Percentiles rank a stretch among this genome's conserved stretches.
Conservation (phyloP, 495 filamentous ascomycete species). For the Ascobolus immersus region DNA sequence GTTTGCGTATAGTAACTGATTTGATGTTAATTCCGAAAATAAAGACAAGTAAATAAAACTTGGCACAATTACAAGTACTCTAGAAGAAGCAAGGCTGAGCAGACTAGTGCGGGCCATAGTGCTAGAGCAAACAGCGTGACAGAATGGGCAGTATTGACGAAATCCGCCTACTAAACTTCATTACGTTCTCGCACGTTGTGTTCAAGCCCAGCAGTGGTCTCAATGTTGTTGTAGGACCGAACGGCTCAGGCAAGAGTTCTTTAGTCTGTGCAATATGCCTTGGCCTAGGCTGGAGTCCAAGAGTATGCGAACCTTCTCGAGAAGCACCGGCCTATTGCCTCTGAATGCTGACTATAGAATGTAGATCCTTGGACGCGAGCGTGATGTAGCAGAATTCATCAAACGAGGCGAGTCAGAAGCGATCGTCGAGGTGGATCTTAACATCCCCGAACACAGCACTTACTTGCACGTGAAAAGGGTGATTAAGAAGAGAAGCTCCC, state of each 20-base stretch:
- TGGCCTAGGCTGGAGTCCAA: slow-evolving; percentile 60
- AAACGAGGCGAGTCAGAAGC: slow-evolving; percentile 66
- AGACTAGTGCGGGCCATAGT: too few species aligned
- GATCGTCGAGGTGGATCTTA: slow-evolving; percentile 71
- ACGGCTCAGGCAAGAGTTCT: slow-evolving; percentile 93
- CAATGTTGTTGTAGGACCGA: slow-evolving; percentile 97
- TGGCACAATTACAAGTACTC: too few species aligned
- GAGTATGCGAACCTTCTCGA: slow-evolving; percentile 16
- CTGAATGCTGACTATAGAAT: slow-evolving; percentile 4
- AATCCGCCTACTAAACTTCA: slow-evolving; percentile 48
- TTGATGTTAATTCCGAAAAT: too few species aligned
- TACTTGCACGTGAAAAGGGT: slow-evolving; percentile 52
- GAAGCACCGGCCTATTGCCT: slow-evolving; percentile 1
- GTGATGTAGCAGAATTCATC: slow-evolving; percentile 66
- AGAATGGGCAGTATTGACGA: slow-evolving; percentile 21
- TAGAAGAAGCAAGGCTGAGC: too few species aligned
- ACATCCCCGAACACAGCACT: slow-evolving; percentile 20
- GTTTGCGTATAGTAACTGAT: too few species aligned
- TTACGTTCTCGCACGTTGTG: slow-evolving; percentile 77
- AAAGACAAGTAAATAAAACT: too few species aligned
- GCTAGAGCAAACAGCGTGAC: too few species aligned
- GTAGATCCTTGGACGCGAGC: slow-evolving; percentile 62
- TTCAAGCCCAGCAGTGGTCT: slow-evolving; percentile 75
- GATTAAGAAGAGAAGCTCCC: slow-evolving; percentile 27
- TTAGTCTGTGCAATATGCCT: slow-evolving; percentile 93